phyloP scores from a whole-genome alignment of 1,284 basidiomycete genomes.

The Fomes fomentarius region DNA sequence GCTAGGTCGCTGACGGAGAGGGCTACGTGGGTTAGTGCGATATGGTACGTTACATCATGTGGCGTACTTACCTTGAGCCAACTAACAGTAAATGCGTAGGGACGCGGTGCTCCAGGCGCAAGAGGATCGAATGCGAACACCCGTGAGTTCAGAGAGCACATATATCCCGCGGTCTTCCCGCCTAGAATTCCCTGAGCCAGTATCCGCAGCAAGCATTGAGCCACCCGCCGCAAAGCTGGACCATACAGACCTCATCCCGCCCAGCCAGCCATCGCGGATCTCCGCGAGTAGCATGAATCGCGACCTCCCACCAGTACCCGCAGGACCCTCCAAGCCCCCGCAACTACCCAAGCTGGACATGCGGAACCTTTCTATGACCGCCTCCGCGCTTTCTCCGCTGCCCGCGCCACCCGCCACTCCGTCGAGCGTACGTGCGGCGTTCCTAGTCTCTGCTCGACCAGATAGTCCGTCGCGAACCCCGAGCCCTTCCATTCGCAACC shows the following conservation, averaged over 20 bases:
- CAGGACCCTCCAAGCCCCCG: not conserved
- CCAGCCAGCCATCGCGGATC: constrained; percentile 1
- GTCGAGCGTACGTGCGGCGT: constrained; percentile 8
- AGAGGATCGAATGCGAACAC: constrained; percentile 28
- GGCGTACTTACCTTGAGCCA: not conserved
- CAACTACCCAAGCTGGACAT: constrained; percentile 23
- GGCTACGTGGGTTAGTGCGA: constrained; percentile 69
- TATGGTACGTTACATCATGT: constrained; percentile 55
- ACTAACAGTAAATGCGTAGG: constrained; percentile 41
- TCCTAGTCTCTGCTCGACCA: constrained; percentile 11
- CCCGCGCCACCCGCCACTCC: constrained; percentile 24
- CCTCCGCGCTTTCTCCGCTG: constrained; percentile 21
- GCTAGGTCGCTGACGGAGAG: constrained; percentile 61
- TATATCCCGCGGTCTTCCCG: not conserved
- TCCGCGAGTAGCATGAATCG: constrained; percentile 23
- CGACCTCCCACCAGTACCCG: constrained; percentile 37
- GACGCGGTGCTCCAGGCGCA: constrained; percentile 56
- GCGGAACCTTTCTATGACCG: constrained; percentile 21
- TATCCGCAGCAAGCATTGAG: not conserved
- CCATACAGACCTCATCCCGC: not conserved
- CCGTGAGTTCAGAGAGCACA: constrained; percentile 7
- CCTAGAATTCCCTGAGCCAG: not conserved
- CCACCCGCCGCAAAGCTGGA: not conserved
- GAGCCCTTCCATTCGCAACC: constrained; percentile 55
- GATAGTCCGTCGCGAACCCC: constrained; percentile 33